A percentile compares a stretch with the other conserved stretches of the same genome.
phyloP scores from a whole-genome alignment of 2,329 filamentous ascomycete species.

The Penicillium sp. region DNA sequence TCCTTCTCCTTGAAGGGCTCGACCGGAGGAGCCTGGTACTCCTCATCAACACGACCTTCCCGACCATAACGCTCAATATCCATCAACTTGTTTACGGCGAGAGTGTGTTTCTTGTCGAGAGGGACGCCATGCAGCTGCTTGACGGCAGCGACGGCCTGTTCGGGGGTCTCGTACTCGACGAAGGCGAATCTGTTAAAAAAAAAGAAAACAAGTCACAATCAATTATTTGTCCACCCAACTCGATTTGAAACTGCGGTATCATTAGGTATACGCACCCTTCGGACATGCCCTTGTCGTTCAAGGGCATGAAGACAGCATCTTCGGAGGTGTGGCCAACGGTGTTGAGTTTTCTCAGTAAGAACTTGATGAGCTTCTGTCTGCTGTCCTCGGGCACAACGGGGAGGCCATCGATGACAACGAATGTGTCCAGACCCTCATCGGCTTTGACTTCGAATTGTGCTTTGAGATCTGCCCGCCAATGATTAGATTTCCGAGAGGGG shows the following conservation, averaged over 20 bases:
- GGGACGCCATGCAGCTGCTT: slow-evolving; percentile 84
- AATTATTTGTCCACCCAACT: slow-evolving; percentile 10
- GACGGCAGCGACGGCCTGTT: slow-evolving; percentile 85
- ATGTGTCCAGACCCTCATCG: slow-evolving; percentile 94
- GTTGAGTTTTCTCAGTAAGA: slow-evolving; percentile 90
- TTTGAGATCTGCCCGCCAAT: slow-evolving; percentile 67
- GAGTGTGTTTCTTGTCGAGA: slow-evolving; percentile 95
- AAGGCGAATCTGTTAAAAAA: slow-evolving; percentile 76
- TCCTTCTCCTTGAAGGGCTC: slow-evolving; percentile 89
- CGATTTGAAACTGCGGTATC: neutral
- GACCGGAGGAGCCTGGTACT: slow-evolving; percentile 80
- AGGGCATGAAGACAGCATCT: slow-evolving; percentile 90
- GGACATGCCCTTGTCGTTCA: slow-evolving; percentile 84
- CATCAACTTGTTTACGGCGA: slow-evolving; percentile 96
- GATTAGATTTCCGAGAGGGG: slow-evolving; percentile 31
- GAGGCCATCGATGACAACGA: slow-evolving; percentile 93
- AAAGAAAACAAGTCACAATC: slow-evolving; percentile 13
- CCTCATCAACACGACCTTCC: slow-evolving; percentile 90
- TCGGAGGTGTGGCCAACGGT: slow-evolving; percentile 82
- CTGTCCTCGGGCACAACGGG: slow-evolving; percentile 87
- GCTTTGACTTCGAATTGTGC: slow-evolving; percentile 95
- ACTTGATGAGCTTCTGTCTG: slow-evolving; percentile 94
- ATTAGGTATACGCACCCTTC: slow-evolving; percentile 68
- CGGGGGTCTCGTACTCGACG: slow-evolving; percentile 90
- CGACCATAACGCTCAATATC: slow-evolving; percentile 96